Percentiles rank a stretch among this genome's conserved stretches.
Evolutionary conservation across 345 rosid species (phyloP).

Genomic region (Anacardium occidentale): DNA sequence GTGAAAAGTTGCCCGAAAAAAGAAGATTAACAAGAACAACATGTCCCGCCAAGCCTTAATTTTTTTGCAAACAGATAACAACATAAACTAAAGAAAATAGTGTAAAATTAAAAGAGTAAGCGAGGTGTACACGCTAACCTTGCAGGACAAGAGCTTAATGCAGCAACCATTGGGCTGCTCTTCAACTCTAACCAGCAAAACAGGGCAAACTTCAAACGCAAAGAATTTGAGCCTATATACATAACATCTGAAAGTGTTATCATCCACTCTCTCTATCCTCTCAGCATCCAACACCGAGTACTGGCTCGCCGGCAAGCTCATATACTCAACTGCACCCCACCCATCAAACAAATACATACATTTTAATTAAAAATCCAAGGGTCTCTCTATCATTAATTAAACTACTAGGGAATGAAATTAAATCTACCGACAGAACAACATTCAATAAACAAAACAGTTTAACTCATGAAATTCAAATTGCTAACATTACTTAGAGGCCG

Average conservation of each 20-base stretch:
- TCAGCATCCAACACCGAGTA: slow-evolving; percentile 98
- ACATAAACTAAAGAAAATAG: not conserved
- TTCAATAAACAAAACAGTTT: not conserved
- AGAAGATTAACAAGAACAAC: no score
- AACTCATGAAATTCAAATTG: not conserved
- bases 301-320: slow-evolving; percentile 97
- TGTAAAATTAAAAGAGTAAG: not conserved
- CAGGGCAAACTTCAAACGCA: slow-evolving; percentile 90
- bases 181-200: slow-evolving; percentile 84
- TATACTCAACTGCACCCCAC: slow-evolving; percentile 64
- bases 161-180: slow-evolving; percentile 88
- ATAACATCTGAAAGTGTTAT: slow-evolving; percentile 77
- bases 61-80: not conserved
- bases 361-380: no score
- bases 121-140: slow-evolving; percentile 38
- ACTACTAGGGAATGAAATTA: not conserved
- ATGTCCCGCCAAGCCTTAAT: no score
- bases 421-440: slow-evolving; percentile 6
- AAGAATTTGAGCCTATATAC: slow-evolving; percentile 83
- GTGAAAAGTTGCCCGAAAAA: no score
- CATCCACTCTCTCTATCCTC: slow-evolving; percentile 94
- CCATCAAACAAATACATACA: not conserved
- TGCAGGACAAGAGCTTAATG: slow-evolving; percentile 88
- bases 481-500: slow-evolving; percentile 81
- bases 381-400: no score